phyloP scores from a whole-genome alignment of 2,329 filamentous ascomycete species.

The Claviceps paspali region DNA sequence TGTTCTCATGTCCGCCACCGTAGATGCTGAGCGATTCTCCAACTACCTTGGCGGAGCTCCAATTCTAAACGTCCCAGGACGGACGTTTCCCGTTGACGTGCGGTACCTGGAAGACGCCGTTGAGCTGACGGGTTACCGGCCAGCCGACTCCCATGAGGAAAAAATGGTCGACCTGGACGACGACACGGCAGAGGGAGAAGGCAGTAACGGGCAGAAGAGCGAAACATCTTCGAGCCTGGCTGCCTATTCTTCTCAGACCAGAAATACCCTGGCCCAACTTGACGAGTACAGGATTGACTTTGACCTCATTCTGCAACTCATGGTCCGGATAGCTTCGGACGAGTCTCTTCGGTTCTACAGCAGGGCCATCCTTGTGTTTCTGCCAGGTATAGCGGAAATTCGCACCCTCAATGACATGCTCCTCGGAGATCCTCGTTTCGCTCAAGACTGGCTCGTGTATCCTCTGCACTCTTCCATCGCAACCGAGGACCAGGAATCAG shows the following conservation, averaged over 20 bases:
- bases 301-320: slow-evolving; percentile 65
- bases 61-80: slow-evolving; percentile 76
- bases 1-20: slow-evolving; percentile 92
- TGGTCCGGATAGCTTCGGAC: slow-evolving; percentile 59
- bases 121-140: slow-evolving; percentile 64
- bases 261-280: slow-evolving; percentile 57
- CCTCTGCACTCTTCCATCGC: slow-evolving; percentile 89
- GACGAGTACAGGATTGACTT: slow-evolving; percentile 91
- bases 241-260: slow-evolving; percentile 62
- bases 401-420: slow-evolving; percentile 77
- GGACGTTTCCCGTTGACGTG: slow-evolving; percentile 83
- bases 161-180: slow-evolving; percentile 50
- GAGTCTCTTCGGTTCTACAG: slow-evolving; percentile 56
- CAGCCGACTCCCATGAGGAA: slow-evolving; percentile 26
- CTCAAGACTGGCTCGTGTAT: slow-evolving; percentile 68
- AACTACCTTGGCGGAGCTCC: slow-evolving; percentile 75
- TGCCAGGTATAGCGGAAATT: slow-evolving; percentile 90
- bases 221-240: slow-evolving; percentile 51
- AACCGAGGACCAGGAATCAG: slow-evolving; percentile 88
- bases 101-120: slow-evolving; percentile 86
- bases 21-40: slow-evolving; percentile 84
- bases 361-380: slow-evolving; percentile 83
- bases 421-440: slow-evolving; percentile 59
- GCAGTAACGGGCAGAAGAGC: slow-evolving; percentile 32
- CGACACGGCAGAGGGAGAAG: slow-evolving; percentile 34